Evolutionary conservation across 2,329 filamentous ascomycete species (phyloP).

Genomic region (Neonectria ditissima): DNA sequence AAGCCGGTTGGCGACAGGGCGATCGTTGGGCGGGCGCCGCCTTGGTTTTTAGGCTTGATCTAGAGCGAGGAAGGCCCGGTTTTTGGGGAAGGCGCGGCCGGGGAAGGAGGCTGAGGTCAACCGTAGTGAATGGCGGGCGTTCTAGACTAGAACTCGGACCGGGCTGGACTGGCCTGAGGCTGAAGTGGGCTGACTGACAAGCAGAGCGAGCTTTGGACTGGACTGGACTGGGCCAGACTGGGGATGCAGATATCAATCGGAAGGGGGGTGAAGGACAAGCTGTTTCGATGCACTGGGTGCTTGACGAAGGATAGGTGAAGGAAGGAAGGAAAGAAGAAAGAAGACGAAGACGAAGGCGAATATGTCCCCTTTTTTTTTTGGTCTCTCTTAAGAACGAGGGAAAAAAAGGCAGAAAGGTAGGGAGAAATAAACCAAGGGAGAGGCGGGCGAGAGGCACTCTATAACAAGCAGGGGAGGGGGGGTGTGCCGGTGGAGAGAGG

Average conservation of each 20-base stretch:
- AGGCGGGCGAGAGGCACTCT: conserved; percentile 13
- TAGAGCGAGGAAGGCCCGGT: conserved; percentile 2
- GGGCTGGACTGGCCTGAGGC: conserved; percentile 19
- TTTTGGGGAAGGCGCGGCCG: neutral
- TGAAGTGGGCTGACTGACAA: conserved; percentile 20
- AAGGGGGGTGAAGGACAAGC: neutral
- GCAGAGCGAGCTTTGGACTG: neutral
- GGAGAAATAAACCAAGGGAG: neutral
- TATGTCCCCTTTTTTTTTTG: too few relatives aligned
- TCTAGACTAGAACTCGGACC: conserved; percentile 26
- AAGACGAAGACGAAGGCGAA: neutral
- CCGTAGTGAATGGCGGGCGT: conserved; percentile 2
- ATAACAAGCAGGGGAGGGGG: conserved; percentile 20
- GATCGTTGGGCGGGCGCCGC: conserved; percentile 28
- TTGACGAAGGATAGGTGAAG: neutral
- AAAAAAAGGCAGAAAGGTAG: conserved; percentile 17
- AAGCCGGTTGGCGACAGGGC: conserved; percentile 25
- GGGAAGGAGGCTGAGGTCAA: neutral
- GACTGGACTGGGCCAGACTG: too few relatives aligned
- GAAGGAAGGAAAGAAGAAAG: neutral
- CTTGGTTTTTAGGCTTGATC: conserved; percentile 10
- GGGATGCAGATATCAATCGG: neutral
- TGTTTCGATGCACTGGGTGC: neutral
- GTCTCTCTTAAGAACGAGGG: neutral
- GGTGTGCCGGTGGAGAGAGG: conserved; percentile 1